A percentile compares a stretch with the other conserved stretches of the same genome.
Evolutionary conservation across 805 yeast genomes (phyloP).

Genomic region (Starmerella scarabaei): DNA sequence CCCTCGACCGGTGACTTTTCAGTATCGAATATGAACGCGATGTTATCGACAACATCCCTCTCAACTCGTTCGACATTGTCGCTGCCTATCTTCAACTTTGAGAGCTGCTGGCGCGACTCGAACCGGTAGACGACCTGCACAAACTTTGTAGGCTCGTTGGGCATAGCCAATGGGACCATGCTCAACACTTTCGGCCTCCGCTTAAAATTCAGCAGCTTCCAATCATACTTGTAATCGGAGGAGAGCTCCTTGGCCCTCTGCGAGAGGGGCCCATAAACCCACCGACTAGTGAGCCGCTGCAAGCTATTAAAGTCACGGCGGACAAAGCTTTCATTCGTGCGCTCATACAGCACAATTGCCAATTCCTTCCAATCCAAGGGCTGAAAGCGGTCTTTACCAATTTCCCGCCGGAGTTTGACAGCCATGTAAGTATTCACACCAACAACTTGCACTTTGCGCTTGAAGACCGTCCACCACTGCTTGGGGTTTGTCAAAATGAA

Average conservation of each 20-base stretch:
- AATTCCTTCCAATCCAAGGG: conserved; percentile 72
- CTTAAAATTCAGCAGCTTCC: conserved; percentile 66
- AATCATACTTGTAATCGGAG: conserved; percentile 42
- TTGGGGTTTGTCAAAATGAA: conserved; percentile 19
- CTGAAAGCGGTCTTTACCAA: conserved; percentile 21
- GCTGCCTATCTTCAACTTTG: conserved; percentile 35
- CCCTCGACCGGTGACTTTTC: conserved; percentile 38
- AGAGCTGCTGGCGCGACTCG: conserved; percentile 48
- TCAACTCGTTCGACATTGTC: conserved; percentile 36
- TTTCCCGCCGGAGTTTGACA: conserved; percentile 20
- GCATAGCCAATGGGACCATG: conserved; percentile 53
- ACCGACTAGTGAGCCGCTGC: conserved; percentile 39
- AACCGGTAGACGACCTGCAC: conserved; percentile 52
- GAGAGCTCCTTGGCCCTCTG: conserved; percentile 47
- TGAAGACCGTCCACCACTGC: conserved; percentile 21
- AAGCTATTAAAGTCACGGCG: conserved; percentile 36
- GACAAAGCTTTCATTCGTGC: conserved; percentile 75
- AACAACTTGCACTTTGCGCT: conserved; percentile 19
- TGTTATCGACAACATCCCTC: conserved; percentile 46
- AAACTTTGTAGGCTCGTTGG: conserved; percentile 40
- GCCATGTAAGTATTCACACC: conserved; percentile 24
- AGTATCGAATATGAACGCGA: conserved; percentile 50
- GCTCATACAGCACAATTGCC: conserved; percentile 64
- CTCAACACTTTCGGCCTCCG: conserved; percentile 58
- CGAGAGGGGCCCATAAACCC: conserved; percentile 48